These are phyloP conservation scores for Pochonia chlamydosporia DNA, from an alignment of 2,329 filamentous ascomycete genomes.

Conservation along the genomic window DNA sequence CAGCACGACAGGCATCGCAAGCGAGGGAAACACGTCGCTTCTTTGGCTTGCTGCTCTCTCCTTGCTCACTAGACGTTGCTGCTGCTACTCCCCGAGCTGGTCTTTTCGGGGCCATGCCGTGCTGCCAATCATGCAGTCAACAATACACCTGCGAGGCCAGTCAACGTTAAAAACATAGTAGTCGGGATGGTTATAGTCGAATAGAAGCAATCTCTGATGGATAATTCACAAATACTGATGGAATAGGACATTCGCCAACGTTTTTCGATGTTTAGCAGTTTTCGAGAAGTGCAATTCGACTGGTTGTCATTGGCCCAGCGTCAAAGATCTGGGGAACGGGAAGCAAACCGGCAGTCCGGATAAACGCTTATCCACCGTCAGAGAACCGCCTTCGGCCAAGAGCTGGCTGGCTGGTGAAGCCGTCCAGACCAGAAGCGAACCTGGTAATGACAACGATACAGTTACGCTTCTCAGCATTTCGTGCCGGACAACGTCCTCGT, in stretches of 20 bases:
- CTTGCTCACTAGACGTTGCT: background rate
- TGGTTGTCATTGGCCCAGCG: too few relatives aligned
- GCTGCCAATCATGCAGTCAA: background rate
- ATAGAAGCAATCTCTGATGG: background rate
- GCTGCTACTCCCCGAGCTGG: slow-evolving; percentile 17
- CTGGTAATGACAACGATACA: too few relatives aligned
- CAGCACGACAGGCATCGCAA: slow-evolving; percentile 62
- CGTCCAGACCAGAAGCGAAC: too few relatives aligned
- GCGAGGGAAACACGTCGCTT: slow-evolving; percentile 62
- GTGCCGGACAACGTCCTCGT: too few relatives aligned
- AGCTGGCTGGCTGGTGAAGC: too few relatives aligned
- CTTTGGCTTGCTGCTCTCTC: slow-evolving; percentile 30
- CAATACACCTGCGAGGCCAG: background rate
- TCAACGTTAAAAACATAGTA: background rate
- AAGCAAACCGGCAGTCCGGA: slow-evolving; percentile 8
- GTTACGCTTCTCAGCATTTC: too few relatives aligned
- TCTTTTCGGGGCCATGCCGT: slow-evolving; percentile 34
- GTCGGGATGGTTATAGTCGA: background rate
- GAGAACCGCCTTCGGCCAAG: too few relatives aligned
- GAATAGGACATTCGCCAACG: background rate
- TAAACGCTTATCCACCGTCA: slow-evolving; percentile 15
- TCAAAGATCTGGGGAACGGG: too few relatives aligned
- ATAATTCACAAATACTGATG: background rate
- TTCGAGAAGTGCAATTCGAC: background rate
- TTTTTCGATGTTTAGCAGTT: background rate